These are phyloP conservation scores for Fonsecaea erecta DNA, from an alignment of 2,329 filamentous ascomycete genomes.

Conservation along the genomic window DNA sequence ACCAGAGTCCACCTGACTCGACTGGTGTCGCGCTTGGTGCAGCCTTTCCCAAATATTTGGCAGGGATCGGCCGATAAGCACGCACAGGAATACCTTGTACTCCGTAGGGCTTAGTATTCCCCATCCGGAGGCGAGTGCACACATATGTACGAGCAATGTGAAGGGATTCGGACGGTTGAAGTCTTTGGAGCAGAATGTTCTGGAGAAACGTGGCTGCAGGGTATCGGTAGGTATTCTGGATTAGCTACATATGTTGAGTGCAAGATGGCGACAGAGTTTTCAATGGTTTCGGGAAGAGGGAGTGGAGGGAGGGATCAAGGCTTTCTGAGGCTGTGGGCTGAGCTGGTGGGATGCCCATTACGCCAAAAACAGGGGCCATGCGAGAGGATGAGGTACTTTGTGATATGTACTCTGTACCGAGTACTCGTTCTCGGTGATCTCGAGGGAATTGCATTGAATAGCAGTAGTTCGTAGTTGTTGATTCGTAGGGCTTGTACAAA, in stretches of 20 bases:
- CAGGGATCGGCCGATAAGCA: background rate
- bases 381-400: too few species aligned
- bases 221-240: too few species aligned
- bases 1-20: background rate
- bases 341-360: background rate
- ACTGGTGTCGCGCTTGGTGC: background rate
- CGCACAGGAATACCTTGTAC: background rate
- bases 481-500: too few species aligned
- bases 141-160: too few species aligned
- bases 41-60: background rate
- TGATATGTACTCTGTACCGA: too few species aligned
- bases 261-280: background rate
- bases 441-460: too few species aligned
- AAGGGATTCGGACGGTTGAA: background rate
- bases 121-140: background rate
- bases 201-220: background rate
- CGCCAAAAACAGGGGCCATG: background rate
- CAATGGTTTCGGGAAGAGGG: background rate
- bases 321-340: constrained; percentile 3
- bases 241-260: too few species aligned
- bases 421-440: too few species aligned
- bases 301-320: background rate
- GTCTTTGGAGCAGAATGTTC: background rate
- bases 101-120: background rate
- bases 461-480: too few species aligned